These are phyloP conservation scores for Thelonectria olida DNA, from an alignment of 2,329 filamentous ascomycete genomes.

Conservation along the genomic window DNA sequence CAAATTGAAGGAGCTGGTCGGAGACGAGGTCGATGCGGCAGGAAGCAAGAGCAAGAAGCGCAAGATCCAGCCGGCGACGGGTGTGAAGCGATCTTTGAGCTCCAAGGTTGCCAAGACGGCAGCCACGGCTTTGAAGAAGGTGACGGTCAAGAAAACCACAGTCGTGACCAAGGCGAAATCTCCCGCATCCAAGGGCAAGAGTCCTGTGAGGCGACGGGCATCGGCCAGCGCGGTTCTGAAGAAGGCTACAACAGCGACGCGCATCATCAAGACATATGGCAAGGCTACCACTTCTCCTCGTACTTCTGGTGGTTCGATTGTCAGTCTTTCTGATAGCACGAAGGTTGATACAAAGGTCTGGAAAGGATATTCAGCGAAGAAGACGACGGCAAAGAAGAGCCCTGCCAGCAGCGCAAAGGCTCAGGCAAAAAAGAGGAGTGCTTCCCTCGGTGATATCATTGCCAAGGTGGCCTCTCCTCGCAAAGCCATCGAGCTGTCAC, in stretches of 20 bases:
- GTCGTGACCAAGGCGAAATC: background rate
- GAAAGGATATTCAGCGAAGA: slow-evolving; percentile 23
- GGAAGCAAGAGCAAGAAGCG: slow-evolving; percentile 60
- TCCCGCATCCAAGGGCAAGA: slow-evolving; percentile 15
- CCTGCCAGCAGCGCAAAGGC: slow-evolving; percentile 24
- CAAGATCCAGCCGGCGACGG: slow-evolving; percentile 47
- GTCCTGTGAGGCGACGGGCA: slow-evolving; percentile 37
- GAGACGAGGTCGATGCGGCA: slow-evolving; percentile 48
- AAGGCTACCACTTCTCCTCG: slow-evolving; percentile 33
- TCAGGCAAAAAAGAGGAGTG: slow-evolving; percentile 5
- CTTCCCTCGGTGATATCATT: background rate
- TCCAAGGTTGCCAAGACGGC: slow-evolving; percentile 49
- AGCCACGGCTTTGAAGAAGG: slow-evolving; percentile 48
- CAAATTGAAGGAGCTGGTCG: slow-evolving; percentile 64
- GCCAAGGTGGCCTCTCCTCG: slow-evolving; percentile 27
- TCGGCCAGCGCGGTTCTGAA: slow-evolving; percentile 39
- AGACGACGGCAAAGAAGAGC: slow-evolving; percentile 30
- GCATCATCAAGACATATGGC: slow-evolving; percentile 43
- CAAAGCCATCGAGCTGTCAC: slow-evolving; percentile 31
- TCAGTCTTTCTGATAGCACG: slow-evolving; percentile 26
- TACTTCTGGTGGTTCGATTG: slow-evolving; percentile 30
- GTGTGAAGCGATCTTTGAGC: slow-evolving; percentile 48
- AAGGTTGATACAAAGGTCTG: slow-evolving; percentile 21
- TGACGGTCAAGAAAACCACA: background rate
- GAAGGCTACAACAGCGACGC: slow-evolving; percentile 40